phyloP scores from a whole-genome alignment of 768 basidiomycete genomes.

The Auriscalpium vulgare region DNA sequence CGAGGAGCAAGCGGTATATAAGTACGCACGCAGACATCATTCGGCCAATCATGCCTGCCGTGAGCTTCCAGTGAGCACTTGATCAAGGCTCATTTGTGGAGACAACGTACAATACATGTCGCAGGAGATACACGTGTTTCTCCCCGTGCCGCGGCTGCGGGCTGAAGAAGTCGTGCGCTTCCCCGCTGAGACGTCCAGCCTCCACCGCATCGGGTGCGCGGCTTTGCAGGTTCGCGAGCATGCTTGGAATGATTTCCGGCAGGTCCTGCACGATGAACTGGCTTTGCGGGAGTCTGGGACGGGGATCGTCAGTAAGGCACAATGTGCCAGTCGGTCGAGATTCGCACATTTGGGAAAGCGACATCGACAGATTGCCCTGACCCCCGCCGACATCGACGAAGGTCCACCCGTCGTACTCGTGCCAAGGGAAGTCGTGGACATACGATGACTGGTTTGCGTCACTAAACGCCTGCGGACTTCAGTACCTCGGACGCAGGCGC shows the following conservation, averaged over 20 bases:
- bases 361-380: constrained; percentile 1
- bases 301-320: neutral
- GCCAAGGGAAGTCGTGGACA: constrained; percentile 1
- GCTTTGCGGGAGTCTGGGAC: neutral
- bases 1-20: too few relatives aligned
- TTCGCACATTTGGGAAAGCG: neutral
- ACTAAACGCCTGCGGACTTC: neutral
- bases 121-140: constrained; percentile 1
- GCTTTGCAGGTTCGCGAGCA: neutral
- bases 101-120: neutral
- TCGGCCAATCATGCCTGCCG: constrained; percentile 13
- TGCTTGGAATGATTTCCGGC: constrained; percentile 2
- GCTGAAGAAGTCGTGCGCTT: constrained; percentile 1
- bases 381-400: constrained; percentile 2
- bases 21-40: constrained; percentile 4
- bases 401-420: neutral
- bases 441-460: neutral
- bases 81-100: neutral
- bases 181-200: neutral
- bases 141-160: neutral
- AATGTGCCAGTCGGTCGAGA: too few relatives aligned
- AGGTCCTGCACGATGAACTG: neutral
- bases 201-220: neutral
- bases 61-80: too few relatives aligned
- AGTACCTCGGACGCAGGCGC: too few relatives aligned